phyloP scores from a whole-genome alignment of 352 stramenopile genomes.

The Pythium scleroteichum region DNA sequence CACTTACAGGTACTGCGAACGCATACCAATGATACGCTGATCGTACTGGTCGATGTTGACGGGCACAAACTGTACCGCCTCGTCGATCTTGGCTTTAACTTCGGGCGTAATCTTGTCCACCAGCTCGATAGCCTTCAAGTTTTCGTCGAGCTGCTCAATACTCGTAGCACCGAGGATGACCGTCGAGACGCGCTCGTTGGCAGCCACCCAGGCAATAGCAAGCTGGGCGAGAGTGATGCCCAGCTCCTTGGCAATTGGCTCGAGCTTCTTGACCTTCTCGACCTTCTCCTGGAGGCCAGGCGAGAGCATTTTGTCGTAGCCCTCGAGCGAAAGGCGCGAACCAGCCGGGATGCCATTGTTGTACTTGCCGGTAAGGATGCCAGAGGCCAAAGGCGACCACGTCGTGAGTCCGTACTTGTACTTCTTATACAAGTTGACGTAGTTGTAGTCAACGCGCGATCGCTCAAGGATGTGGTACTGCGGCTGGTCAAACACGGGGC shows the following conservation, averaged over 20 bases:
- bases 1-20: constrained; percentile 18
- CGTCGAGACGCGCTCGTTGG: constrained; percentile 50
- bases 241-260: constrained; percentile 56
- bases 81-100: constrained; percentile 41
- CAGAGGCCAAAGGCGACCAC: constrained; percentile 36
- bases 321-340: constrained; percentile 48
- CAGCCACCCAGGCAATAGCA: constrained; percentile 47
- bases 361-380: constrained; percentile 80
- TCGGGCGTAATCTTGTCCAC: constrained; percentile 41
- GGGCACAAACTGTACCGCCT: constrained; percentile 36
- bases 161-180: constrained; percentile 54
- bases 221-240: constrained; percentile 55
- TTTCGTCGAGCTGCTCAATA: constrained; percentile 25
- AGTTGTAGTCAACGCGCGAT: background rate
- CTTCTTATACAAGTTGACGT: constrained; percentile 3
- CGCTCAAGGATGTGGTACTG: constrained; percentile 1
- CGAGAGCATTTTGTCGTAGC: constrained; percentile 48
- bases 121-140: background rate
- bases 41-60: constrained; percentile 14
- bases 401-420: constrained; percentile 1
- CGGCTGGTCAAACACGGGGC: constrained; percentile 40
- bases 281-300: constrained; percentile 48
- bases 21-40: constrained; percentile 11
- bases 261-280: constrained; percentile 42
- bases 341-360: constrained; percentile 65